Base-by-base conservation (phyloP, 345 rosid genomes). In the Pistacia atlantica region DNA sequence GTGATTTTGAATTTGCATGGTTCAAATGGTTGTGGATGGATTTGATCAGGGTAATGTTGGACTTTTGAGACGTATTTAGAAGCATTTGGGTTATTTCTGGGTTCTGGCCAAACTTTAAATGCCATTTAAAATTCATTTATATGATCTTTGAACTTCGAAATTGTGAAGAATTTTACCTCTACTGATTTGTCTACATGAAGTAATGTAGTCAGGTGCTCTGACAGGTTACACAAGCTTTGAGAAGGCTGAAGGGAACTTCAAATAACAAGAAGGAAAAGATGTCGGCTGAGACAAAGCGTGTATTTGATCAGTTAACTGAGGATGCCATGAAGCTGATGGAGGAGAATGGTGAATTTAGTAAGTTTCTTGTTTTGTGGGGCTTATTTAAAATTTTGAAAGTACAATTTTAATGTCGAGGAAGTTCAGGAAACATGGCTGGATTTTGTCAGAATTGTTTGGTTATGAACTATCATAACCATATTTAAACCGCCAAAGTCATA, bases 251-350 rank as follows among this genome's bases (percentile, higher is more conserved):
- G 80, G 99, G 99, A 65, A 83, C 83, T 72, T 76, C 95, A 72
- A 89, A 77, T 75, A 89, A 87, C 78, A 90, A 85, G 82, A 97
- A 91, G 82, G 94, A 87, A 82, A 97, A 91, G 80, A 97, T 94
- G 99, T 81, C 92, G 5, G 70, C 90, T 61, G 96, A 91, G 84
- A 91, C 89, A 5, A 90, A 97, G 79, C 85, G 4, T 64, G 79
- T 91, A n/a, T 97, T 97, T 86, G 98, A 97, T 84, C 93, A 90
- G 88, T 91, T 97, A 79, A 97, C 99, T 63, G 99, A 97, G 82
- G 97, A 94, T 88, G 93, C 99, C 33, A 84, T 86, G 87, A 91
- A 77, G 80, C 84, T 97, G 75, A 84, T 94, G 87, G 91, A 87
- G 78, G 84, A 73, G 67, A 73, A 91, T 73, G 99, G 99, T 61